Base-by-base conservation (phyloP, 78 protist species). In the Monosiga brevicollis region DNA sequence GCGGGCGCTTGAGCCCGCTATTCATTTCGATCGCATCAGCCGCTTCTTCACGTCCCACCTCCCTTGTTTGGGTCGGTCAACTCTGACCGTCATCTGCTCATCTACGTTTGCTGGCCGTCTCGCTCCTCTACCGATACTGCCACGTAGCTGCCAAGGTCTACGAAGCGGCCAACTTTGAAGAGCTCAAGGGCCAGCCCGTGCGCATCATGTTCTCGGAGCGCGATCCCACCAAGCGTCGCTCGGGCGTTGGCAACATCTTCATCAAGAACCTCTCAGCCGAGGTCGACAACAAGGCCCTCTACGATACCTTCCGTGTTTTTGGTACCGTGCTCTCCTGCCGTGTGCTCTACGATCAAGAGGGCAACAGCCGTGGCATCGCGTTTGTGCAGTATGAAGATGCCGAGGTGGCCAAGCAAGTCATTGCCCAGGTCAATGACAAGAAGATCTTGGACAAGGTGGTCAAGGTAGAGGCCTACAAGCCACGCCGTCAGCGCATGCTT, bases 131-230 rank as follows among this genome's bases (percentile, higher is more conserved):
- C n/a, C n/a, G n/a, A n/a, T n/a, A n/a, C n/a, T n/a, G n/a, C n/a
- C n/a, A n/a, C n/a, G n/a, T n/a, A n/a, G n/a, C n/a, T n/a, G n/a
- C n/a, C n/a, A n/a, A n/a, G n/a, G n/a, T n/a, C n/a, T n/a, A n/a
- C n/a, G n/a, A n/a, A n/a, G n/a, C n/a, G n/a, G n/a, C n/a, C 84
- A 97, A 97, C 93, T 95, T 90, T 95, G 74, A 93, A 22, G 41
- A 49, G 76, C 90, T 98, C 83, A 54, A 87, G 82, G 95, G 90
- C 86, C 78, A 80, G 71, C 95, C 95, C 29, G 88, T 93, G 91
- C 97, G 99, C 76, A 90, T 98, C 88, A 97, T 97, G 99, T 97
- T 97, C 98, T 86, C 90, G 73, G 95, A 93, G 76, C 94, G 99
- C 73, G 99, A 98, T 82, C 98, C 99, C 83, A 36, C 94, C 81